These are phyloP conservation scores for Xylaria longipes DNA, from an alignment of 495 filamentous ascomycete genomes.

Conservation along the genomic window DNA sequence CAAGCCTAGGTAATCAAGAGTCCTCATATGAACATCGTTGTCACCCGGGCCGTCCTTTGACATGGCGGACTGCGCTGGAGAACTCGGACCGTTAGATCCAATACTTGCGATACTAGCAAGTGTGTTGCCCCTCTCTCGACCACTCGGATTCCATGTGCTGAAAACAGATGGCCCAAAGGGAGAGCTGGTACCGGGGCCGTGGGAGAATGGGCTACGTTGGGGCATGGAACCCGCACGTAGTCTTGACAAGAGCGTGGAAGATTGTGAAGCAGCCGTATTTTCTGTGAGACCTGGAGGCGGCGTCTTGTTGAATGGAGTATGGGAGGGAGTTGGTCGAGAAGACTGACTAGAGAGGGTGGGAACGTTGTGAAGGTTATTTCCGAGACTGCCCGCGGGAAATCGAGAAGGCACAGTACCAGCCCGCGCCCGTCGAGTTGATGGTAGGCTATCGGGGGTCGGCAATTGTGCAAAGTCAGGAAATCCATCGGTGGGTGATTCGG, in stretches of 20 bases:
- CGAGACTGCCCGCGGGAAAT: slow-evolving; percentile 74
- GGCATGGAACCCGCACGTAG: slow-evolving; percentile 95
- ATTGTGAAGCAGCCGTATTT: slow-evolving; percentile 59
- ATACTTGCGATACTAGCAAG: slow-evolving; percentile 78
- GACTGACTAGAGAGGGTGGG: slow-evolving; percentile 77
- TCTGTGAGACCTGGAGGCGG: slow-evolving; percentile 76
- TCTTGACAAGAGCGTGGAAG: slow-evolving; percentile 79
- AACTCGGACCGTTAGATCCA: slow-evolving; percentile 82
- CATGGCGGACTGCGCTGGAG: slow-evolving; percentile 87
- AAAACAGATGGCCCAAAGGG: slow-evolving; percentile 92
- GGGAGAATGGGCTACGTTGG: slow-evolving; percentile 76
- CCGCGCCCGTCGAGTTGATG: slow-evolving; percentile 70
- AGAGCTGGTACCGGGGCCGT: slow-evolving; percentile 53
- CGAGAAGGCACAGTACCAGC: slow-evolving; percentile 97
- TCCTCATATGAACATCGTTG: slow-evolving; percentile 84
- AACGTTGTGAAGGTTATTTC: slow-evolving; percentile 63
- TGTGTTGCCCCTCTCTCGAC: slow-evolving; percentile 79
- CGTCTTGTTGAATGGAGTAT: slow-evolving; percentile 82
- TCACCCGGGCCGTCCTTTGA: slow-evolving; percentile 87
- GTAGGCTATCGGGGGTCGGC: slow-evolving; percentile 63
- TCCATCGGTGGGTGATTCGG: slow-evolving; percentile 94
- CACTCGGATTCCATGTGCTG: slow-evolving; percentile 78
- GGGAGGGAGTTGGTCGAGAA: slow-evolving; percentile 86
- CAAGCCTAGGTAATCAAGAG: slow-evolving; percentile 92
- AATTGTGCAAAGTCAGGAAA: slow-evolving; percentile 86